These are phyloP conservation scores for Sextonia rubra DNA, from an alignment of 164 flowering plant species.

Conservation along the genomic window DNA sequence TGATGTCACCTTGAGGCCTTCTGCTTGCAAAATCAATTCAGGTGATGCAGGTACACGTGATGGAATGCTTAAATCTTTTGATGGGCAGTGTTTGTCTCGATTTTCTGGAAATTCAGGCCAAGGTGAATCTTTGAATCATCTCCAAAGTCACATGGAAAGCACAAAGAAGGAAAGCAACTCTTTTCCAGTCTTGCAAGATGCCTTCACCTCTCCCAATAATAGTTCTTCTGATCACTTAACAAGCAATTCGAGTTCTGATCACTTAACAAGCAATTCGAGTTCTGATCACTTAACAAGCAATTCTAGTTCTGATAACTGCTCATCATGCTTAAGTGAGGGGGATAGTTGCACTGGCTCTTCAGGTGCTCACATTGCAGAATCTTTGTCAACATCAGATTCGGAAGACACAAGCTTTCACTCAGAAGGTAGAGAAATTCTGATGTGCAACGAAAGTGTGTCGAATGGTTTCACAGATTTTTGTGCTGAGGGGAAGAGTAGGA, in stretches of 20 bases:
- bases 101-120: conserved; percentile 6
- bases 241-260: conserved; percentile 65
- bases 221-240: conserved; percentile 29
- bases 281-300: conserved; percentile 34
- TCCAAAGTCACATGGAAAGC: conserved; percentile 13
- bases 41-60: conserved; percentile 9
- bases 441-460: conserved; percentile 23
- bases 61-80: conserved; percentile 13
- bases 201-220: neutral
- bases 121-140: neutral
- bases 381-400: conserved; percentile 73
- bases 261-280: conserved; percentile 43
- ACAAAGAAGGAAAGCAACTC: neutral
- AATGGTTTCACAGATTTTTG: conserved; percentile 25
- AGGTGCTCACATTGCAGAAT: conserved; percentile 54
- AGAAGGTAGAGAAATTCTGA: conserved; percentile 49
- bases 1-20: conserved; percentile 45
- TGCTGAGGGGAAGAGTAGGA: conserved; percentile 24
- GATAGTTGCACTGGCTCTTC: conserved; percentile 60
- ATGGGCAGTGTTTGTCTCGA: conserved; percentile 6
- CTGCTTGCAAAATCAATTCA: conserved; percentile 36
- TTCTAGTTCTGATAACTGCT: conserved; percentile 75
- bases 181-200: neutral
- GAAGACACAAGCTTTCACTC: conserved; percentile 66
- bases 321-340: conserved; percentile 84